Evolutionary conservation across 2,329 filamentous ascomycete genomes (phyloP), one percentile per base, ranked within the genome.

Genomic region (Gremmenia infestans): DNA sequence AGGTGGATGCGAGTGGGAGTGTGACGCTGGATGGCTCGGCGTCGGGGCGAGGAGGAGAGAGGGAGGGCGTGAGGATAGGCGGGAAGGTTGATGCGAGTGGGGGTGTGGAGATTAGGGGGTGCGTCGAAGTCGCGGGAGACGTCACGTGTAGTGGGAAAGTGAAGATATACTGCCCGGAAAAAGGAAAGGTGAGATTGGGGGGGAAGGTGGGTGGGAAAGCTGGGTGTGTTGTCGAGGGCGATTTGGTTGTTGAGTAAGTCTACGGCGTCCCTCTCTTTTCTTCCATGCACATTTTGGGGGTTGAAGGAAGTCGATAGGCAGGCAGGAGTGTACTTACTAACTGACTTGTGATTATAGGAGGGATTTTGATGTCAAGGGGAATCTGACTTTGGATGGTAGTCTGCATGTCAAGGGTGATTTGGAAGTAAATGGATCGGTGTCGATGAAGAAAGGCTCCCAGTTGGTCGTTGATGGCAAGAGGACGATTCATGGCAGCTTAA

Each of bases 401-500:
- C 32, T 67, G 39, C 51, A 56, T 42, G 59, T 65, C 1, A 54
- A 53, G 40, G 63, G 63, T 3, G 56, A 67, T 54, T 54, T 66
- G n/a, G 60, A 60, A 12, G 59, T 62, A 2, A 54, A 60, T 36
- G 63, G 63, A 3, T 52, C 52, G 32, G 56, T 65, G 0, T 57
- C 43, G 28, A 42, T 67, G 35, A 32, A 47, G 35, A 55, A 56
- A 25, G 60, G 63, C 0, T 53, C 57, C 11, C 42, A 57, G 19
- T 46, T 65, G 25, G 55, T 59, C 47, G 60, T 66, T 9, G 55
- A 62, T 50, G 63, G 63, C 4, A 65, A 54, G 49, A 62, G 60
- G n/a, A 65, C 62, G 4, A 57, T 66, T 49, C 58, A 64, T 56
- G 64, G 64, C 4, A 63, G 54, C 46, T 35, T 65, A 14, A 52